Base-by-base conservation (phyloP, 1,284 basidiomycete species). In the Cryptococcus wingfieldii region DNA sequence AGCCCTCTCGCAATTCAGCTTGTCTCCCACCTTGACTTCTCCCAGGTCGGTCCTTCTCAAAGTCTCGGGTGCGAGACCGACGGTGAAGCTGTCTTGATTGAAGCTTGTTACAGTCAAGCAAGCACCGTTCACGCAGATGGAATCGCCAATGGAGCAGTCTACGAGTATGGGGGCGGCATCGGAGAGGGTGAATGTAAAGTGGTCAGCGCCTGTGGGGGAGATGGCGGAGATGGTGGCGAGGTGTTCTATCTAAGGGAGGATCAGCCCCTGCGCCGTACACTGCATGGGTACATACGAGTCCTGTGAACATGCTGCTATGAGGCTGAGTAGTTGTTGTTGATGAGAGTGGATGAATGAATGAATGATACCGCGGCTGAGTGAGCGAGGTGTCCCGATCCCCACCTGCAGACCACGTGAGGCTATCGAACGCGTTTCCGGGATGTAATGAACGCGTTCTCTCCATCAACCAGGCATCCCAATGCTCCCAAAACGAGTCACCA, bases 1-100 rank as follows among this genome's bases (percentile, higher is more conserved):
- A 3, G 95, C 95, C 47, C 95, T 84, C 79, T 99, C 95, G 50
- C 95, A 83, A 77, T 98, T 98, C 53, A 98, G 84, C 63, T 84
- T 82, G 65, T 90, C 87, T 5, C 90, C 90, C 8, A 87, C 84
- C 62, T 82, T 83, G 58, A 90, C 80, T 65, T 89, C 68, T 89
- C 91, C 93, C 48, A 98, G 80, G 79, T 98, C 90, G 13, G 94
- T 98, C 75, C 91, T 82, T 50, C 84, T 81, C 56, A 98, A 79
- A 13, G 96, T 98, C 79, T 99, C 96, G 61, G 95, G 94, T 47
- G 94, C 94, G 38, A 98, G 79, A 80, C 93, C 96, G 53, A 98
- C 90, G 66, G 86, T 88, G 81, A 99, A 98, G 82, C 83, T 88
- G 38, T 80, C 79, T 39, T 79, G 75, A 62, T 87, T 80, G 65